These are phyloP conservation scores for Gastrodia elata DNA, from an alignment of 106 monocot genomes.

Conservation along the genomic window DNA sequence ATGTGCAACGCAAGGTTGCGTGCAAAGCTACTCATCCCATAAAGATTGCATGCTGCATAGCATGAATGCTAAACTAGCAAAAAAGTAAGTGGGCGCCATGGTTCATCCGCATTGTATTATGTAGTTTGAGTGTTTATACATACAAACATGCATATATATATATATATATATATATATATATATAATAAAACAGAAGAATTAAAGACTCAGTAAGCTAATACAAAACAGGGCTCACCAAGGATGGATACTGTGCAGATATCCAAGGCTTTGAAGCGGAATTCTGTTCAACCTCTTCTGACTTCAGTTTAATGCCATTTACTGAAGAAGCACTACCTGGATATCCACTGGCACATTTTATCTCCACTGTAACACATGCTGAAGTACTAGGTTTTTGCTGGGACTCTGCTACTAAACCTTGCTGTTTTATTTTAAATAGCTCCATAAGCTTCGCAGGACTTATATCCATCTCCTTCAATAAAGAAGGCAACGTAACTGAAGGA, in stretches of 20 bases:
- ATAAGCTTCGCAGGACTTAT: slow-evolving; percentile 68
- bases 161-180: neutral
- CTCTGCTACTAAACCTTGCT: slow-evolving; percentile 43
- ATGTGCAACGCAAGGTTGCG: neutral
- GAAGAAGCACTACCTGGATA: slow-evolving; percentile 13
- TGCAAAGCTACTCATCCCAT: neutral
- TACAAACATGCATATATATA: neutral
- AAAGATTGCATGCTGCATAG: neutral
- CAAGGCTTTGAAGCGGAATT: slow-evolving; percentile 17
- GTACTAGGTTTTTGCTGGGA: slow-evolving; percentile 28
- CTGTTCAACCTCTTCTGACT: slow-evolving; percentile 11
- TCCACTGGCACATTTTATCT: slow-evolving; percentile 2
- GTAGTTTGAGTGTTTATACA: neutral
- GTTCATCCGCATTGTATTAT: neutral
- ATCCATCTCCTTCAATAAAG: slow-evolving; percentile 55
- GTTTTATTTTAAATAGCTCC: slow-evolving; percentile 50
- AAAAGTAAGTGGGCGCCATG: neutral
- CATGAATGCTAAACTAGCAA: neutral
- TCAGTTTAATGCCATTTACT: slow-evolving; percentile 8
- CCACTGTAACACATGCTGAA: slow-evolving; percentile 9
- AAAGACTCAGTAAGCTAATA: neutral
- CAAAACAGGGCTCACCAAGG: slow-evolving; percentile 25
- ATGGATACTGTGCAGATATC: slow-evolving; percentile 8
- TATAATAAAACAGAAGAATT: neutral
- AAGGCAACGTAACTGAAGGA: slow-evolving; percentile 33